Conservation (phyloP, 768 basidiomycete species). For the Kwoniella mangroviensis region DNA sequence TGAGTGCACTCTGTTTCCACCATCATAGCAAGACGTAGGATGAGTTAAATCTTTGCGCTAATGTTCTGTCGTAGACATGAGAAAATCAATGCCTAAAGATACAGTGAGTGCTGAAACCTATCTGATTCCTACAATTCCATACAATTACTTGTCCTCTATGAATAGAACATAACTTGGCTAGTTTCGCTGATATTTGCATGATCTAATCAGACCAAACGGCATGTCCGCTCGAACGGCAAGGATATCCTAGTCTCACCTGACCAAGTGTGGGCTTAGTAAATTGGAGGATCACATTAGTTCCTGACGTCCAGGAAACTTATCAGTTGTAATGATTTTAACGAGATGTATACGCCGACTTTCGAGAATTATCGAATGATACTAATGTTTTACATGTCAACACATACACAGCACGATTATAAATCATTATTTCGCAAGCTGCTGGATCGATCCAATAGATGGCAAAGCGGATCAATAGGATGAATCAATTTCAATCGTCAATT, state of each 20-base stretch:
- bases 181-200: not conserved
- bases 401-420: too few species aligned
- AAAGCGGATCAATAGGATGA: conserved; percentile 4
- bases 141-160: conserved; percentile 2
- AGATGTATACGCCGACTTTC: not conserved
- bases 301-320: not conserved
- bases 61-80: conserved; percentile 58
- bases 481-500: conserved; percentile 8
- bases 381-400: too few species aligned
- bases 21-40: too few species aligned
- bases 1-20: conserved; percentile 7
- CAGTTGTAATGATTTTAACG: conserved; percentile 3
- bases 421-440: too few species aligned
- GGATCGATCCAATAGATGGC: too few species aligned
- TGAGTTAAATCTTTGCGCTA: too few species aligned
- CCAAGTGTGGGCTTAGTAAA: conserved; percentile 49
- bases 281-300: not conserved
- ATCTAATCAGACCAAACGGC: conserved; percentile 39
- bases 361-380: too few species aligned
- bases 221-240: conserved; percentile 58
- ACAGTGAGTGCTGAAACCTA: conserved; percentile 30
- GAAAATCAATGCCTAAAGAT: conserved; percentile 61
- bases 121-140: not conserved
- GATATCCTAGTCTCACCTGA: conserved; percentile 57
- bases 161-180: not conserved